Evolutionary conservation across 192 early-diverging fungal species (phyloP).

Genomic region (Coemansia guatemalensis): DNA sequence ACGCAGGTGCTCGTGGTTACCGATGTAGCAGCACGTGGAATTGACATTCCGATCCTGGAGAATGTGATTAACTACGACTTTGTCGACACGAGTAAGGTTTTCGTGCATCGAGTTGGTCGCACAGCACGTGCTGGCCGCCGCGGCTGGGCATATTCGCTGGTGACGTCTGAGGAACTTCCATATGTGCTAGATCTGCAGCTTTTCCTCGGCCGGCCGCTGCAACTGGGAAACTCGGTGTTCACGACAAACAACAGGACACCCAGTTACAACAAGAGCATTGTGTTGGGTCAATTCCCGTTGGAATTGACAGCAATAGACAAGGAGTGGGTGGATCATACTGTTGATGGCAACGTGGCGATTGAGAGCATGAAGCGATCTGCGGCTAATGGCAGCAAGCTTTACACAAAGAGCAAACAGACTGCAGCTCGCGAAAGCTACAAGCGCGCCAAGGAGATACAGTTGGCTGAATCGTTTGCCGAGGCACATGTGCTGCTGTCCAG

Average conservation of each 20-base stretch:
- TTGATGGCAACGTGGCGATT: constrained; percentile 64
- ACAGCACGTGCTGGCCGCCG: constrained; percentile 91
- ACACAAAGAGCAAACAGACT: constrained; percentile 73
- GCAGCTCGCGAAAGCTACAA: constrained; percentile 86
- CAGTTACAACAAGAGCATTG: constrained; percentile 77
- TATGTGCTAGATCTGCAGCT: constrained; percentile 92
- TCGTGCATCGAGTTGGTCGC: constrained; percentile 97
- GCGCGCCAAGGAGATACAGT: constrained; percentile 81
- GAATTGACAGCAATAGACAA: constrained; percentile 66
- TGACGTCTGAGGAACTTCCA: constrained; percentile 87
- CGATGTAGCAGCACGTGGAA: constrained; percentile 98
- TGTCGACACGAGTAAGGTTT: constrained; percentile 87
- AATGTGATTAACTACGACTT: constrained; percentile 99
- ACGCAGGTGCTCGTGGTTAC: constrained; percentile 89
- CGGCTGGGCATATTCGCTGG: constrained; percentile 90
- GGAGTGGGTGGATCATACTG: constrained; percentile 68
- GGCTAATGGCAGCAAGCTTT: constrained; percentile 85
- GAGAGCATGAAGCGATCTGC: constrained; percentile 65
- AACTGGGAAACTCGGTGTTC: constrained; percentile 54
- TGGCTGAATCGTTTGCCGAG: constrained; percentile 60
- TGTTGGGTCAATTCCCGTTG: constrained; percentile 75
- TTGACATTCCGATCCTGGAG: constrained; percentile 96
- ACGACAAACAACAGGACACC: constrained; percentile 28
- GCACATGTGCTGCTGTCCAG: constrained; percentile 74
- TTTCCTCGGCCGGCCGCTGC: constrained; percentile 77